phyloP scores from a whole-genome alignment of 2,329 filamentous ascomycete species.

The Chlorencoelia australis region DNA sequence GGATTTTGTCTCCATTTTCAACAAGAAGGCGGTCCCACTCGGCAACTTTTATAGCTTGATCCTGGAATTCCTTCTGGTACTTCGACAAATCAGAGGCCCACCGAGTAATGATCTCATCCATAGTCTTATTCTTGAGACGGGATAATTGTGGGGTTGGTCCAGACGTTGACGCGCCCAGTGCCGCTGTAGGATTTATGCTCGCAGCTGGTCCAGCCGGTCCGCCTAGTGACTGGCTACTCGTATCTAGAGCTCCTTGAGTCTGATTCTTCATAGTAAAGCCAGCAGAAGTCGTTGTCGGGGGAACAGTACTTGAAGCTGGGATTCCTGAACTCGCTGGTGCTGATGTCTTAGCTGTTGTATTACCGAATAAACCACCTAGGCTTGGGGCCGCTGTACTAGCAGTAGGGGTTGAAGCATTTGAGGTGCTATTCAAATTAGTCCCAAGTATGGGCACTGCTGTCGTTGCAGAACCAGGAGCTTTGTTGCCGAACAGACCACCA shows the following conservation, averaged over 20 bases:
- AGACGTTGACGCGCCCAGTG: constrained; percentile 61
- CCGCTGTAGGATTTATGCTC: constrained; percentile 1
- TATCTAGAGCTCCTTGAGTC: constrained; percentile 1
- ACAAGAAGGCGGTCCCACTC: constrained; percentile 84
- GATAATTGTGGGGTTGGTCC: constrained; percentile 79
- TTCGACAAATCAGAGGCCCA: constrained; percentile 94
- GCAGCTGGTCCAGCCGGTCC: constrained; percentile 1
- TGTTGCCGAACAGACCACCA: constrained; percentile 25
- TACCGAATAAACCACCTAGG: constrained; percentile 16
- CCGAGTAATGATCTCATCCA: constrained; percentile 96
- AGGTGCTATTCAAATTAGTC: too few species aligned
- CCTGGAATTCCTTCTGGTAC: constrained; percentile 94
- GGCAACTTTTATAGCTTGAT: constrained; percentile 77
- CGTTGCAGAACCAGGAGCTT: constrained; percentile 4
- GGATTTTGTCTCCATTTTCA: constrained; percentile 90
- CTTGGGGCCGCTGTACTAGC: constrained; percentile 17
- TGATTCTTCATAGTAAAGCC: too few species aligned
- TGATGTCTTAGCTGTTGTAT: constrained; percentile 6
- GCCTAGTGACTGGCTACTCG: too few species aligned
- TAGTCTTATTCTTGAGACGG: constrained; percentile 93
- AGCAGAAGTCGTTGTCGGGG: constrained; percentile 23
- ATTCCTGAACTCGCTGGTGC: constrained; percentile 4
- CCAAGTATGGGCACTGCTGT: too few species aligned
- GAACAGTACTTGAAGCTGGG: constrained; percentile 16
- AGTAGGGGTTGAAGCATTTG: constrained; percentile 15